Conservation (phyloP, 805 yeast genomes). For the Lachancea waltii region DNA sequence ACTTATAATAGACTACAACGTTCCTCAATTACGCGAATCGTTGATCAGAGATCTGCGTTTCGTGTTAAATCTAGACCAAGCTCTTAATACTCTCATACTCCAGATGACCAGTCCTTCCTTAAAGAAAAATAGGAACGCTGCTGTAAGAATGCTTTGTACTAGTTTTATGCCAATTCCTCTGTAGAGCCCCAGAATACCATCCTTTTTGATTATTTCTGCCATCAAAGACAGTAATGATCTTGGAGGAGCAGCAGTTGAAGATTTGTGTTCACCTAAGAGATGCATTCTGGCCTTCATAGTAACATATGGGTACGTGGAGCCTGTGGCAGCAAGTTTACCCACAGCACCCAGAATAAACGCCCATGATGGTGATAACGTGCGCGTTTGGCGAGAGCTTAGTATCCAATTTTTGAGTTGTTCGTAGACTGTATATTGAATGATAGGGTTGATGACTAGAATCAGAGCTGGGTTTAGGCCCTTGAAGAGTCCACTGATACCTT, state of each 20-base stretch:
- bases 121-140: slow-evolving; percentile 85
- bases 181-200: slow-evolving; percentile 73
- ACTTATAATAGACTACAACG: background rate
- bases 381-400: slow-evolving; percentile 43
- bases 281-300: slow-evolving; percentile 89
- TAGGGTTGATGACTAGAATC: slow-evolving; percentile 79
- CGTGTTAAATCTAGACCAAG: slow-evolving; percentile 20
- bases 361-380: slow-evolving; percentile 52
- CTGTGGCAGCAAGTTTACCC: slow-evolving; percentile 85
- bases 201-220: slow-evolving; percentile 52
- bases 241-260: slow-evolving; percentile 8
- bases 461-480: slow-evolving; percentile 87
- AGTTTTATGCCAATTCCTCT: slow-evolving; percentile 77
- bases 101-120: slow-evolving; percentile 74
- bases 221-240: slow-evolving; percentile 44
- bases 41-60: slow-evolving; percentile 1
- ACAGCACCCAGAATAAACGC: slow-evolving; percentile 85
- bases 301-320: slow-evolving; percentile 84
- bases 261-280: slow-evolving; percentile 28
- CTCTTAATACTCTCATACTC: slow-evolving; percentile 47
- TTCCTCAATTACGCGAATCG: no score
- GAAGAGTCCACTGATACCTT: slow-evolving; percentile 67
- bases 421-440: slow-evolving; percentile 84
- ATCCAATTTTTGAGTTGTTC: slow-evolving; percentile 75
- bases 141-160: slow-evolving; percentile 76